Base-by-base conservation (phyloP, 1,284 basidiomycete species). In the Cutaneotrichosporon mucoides region DNA sequence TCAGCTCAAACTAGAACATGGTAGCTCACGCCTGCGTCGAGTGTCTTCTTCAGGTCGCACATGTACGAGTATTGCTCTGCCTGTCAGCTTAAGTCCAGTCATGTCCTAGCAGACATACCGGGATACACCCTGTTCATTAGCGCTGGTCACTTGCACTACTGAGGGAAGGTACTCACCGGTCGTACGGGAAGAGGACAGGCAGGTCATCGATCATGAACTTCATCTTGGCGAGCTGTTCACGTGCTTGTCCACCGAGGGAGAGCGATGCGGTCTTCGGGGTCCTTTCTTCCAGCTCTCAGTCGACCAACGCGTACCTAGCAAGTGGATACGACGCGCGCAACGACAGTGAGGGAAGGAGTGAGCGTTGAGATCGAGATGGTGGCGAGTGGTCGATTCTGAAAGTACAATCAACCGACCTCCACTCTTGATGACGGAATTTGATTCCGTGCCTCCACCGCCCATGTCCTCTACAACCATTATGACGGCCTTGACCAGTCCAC, bases 11-110 rank as follows among this genome's bases (percentile, higher is more conserved):
- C 8, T 4, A 6, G 12, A 9, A 2, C 4, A 2, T 10, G 2
- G 2, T 2, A 48, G 63, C 79, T 60, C 53, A 80, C 80, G 61
- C 89, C 87, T 38, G 93, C 93, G 79, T 99, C 96, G 24, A 99
- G 84, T 5, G 95, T 95, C 69, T 92, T 84, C 78, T 99, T 99
- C 68, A 99, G 83, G 79, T 99, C 95, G 78, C 92, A 93, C 93
- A 99, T 98, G 75, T 99, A 99, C 44, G 91, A 88, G 85, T 94
- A 98, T 85, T 98, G 95, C 75, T 98, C 95, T 89, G 74, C 41
- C 9, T 40, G 43, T 59, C 38, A 59, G 57, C 10, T 53, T 2
- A n/a, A n/a, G n/a, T n/a, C n/a, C n/a, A n/a, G n/a, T n/a, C n/a
- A n/a, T n/a, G n/a, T n/a, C n/a, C n/a, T n/a, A n/a, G 7, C 5